phyloP scores from a whole-genome alignment of 805 yeast genomes.

The Metschnikowia proteae region DNA sequence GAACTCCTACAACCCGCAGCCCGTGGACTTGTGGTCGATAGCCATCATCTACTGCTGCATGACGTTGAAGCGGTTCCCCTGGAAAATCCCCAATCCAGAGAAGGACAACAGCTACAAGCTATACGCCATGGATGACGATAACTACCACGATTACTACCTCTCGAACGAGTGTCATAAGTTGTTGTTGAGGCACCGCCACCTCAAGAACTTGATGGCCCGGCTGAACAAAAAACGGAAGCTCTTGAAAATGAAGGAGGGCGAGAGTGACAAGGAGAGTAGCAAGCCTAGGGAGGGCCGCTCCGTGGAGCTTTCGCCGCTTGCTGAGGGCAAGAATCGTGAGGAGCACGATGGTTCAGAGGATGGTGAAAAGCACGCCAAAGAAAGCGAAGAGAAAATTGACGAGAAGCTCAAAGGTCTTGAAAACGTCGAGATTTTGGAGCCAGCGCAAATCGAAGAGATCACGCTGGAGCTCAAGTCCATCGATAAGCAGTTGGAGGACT shows the following conservation, averaged over 20 bases:
- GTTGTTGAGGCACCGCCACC: conserved; percentile 55
- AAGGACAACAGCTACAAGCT: conserved; percentile 66
- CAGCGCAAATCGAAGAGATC: conserved; percentile 31
- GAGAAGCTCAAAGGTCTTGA: conserved; percentile 21
- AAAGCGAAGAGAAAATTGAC: conserved; percentile 7
- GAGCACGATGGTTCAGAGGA: neutral
- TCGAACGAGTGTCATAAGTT: conserved; percentile 71
- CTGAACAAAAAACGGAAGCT: conserved; percentile 41
- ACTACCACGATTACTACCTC: conserved; percentile 68
- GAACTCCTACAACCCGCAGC: conserved; percentile 65
- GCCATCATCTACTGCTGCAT: conserved; percentile 85
- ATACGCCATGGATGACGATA: conserved; percentile 64
- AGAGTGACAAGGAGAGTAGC: conserved; percentile 5
- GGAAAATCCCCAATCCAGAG: conserved; percentile 70
- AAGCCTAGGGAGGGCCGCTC: conserved; percentile 7
- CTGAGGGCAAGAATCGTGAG: conserved; percentile 6
- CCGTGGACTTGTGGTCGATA: conserved; percentile 80
- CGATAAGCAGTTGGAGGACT: conserved; percentile 35
- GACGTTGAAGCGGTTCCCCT: conserved; percentile 80
- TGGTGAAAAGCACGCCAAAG: conserved; percentile 12
- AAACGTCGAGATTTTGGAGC: conserved; percentile 28
- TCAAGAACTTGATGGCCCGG: conserved; percentile 43
- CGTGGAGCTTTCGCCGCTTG: neutral
- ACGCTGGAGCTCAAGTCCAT: conserved; percentile 34
- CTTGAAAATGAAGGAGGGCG: conserved; percentile 10